These are phyloP conservation scores for Amanita muscaria DNA, from an alignment of 768 basidiomycete species.

Conservation along the genomic window DNA sequence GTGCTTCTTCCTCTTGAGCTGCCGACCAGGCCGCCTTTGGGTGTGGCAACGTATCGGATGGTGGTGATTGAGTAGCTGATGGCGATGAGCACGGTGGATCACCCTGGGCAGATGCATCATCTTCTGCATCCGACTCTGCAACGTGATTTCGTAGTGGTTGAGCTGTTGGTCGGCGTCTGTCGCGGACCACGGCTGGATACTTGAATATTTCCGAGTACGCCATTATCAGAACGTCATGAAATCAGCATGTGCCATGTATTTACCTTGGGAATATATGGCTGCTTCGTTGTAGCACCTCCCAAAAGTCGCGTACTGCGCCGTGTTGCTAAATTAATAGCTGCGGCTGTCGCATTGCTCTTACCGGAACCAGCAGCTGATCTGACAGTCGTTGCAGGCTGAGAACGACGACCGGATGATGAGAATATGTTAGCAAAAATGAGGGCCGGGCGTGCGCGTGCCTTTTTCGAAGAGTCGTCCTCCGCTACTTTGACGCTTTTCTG, in stretches of 20 bases:
- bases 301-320: constrained; percentile 71
- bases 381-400: constrained; percentile 63
- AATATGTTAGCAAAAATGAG: constrained; percentile 81
- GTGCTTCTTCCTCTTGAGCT: constrained; percentile 61
- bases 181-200: constrained; percentile 35
- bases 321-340: constrained; percentile 36
- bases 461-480: constrained; percentile 70
- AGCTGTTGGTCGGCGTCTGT: constrained; percentile 48
- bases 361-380: constrained; percentile 42
- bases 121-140: constrained; percentile 65
- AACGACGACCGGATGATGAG: constrained; percentile 78
- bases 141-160: constrained; percentile 48
- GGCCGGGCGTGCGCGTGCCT: constrained; percentile 87
- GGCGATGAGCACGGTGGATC: constrained; percentile 52
- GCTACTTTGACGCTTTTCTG: constrained; percentile 51
- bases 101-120: constrained; percentile 38
- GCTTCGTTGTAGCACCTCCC: constrained; percentile 47
- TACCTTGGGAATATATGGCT: constrained; percentile 46
- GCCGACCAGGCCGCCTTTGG: constrained; percentile 56
- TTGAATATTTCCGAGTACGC: constrained; percentile 5
- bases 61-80: constrained; percentile 50
- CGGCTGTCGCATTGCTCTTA: constrained; percentile 42
- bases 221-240: constrained; percentile 1
- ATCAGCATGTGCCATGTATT: constrained; percentile 3
- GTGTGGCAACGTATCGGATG: constrained; percentile 55